phyloP scores from a whole-genome alignment of 345 rosid genomes.

The Lagerstroemia speciosa region DNA sequence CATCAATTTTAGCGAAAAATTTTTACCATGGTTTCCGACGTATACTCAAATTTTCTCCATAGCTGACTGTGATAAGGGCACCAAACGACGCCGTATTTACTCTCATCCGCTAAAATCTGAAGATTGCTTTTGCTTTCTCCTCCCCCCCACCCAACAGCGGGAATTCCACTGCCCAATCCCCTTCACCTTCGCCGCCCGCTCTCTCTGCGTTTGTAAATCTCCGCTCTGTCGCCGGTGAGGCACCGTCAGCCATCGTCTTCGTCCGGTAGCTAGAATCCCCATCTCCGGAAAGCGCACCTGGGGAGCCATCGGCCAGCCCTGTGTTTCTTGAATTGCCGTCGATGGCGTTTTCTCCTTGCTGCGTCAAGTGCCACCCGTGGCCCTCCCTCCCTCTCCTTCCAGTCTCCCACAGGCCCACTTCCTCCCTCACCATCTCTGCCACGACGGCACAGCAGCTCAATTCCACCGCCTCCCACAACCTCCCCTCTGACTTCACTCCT shows the following conservation, averaged over 20 bases:
- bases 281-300: neutral
- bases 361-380: constrained; percentile 50
- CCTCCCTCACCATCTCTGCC: constrained; percentile 21
- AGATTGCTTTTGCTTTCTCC: too few species aligned
- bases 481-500: constrained; percentile 49
- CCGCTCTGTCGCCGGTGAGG: neutral
- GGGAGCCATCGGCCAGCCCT: neutral
- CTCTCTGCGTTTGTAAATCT: too few species aligned
- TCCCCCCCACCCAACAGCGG: too few species aligned
- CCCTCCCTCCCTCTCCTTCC: constrained; percentile 20
- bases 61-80: too few species aligned
- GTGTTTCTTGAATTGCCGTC: constrained; percentile 11
- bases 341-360: constrained; percentile 43
- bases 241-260: neutral
- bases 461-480: constrained; percentile 13
- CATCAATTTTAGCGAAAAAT: too few species aligned
- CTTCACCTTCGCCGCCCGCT: too few species aligned
- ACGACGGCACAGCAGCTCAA: constrained; percentile 24
- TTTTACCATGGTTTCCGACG: too few species aligned
- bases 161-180: too few species aligned
- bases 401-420: constrained; percentile 18
- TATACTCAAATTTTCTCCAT: too few species aligned
- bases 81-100: too few species aligned
- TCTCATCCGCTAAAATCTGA: too few species aligned
- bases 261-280: neutral